Base-by-base conservation (phyloP, 176 grass and related monocot genomes). In the Melocanna baccifera region DNA sequence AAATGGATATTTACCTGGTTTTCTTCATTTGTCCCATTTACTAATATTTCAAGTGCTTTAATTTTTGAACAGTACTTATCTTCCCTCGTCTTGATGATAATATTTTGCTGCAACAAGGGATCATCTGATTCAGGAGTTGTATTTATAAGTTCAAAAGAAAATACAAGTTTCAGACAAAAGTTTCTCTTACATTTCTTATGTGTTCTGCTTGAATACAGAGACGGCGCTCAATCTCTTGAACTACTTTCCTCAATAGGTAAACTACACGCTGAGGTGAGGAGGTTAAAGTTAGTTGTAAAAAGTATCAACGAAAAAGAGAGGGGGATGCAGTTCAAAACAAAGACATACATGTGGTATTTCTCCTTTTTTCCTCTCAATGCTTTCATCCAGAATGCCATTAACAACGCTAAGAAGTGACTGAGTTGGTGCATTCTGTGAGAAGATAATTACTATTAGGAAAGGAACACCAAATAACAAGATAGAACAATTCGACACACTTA, bases 341-440 rank as follows among this genome's bases (percentile, higher is more conserved):
- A 72, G 55, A 85, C 91, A 76, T 93, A 95, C 96, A 84, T 98
- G 96, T 26, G 96, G 89, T 81, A 92, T 95, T 87, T 98, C 96
- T 83, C 96, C 96, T 76, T 98, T 98, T 90, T 91, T 98, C 77
- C 93, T 95, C 62, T 95, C 96, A 78, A 98, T 95, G 69, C 96
- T 98, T 92, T 98, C 96, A 64, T 98, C 93, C 72, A 98, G 79
- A 85, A 98, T 98, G 70, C 96, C 89, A 88, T 94, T 99, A 64
- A 94, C 80, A 69, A 96, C 93, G 29, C 78, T 96, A 41, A 99
- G 88, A 86, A 99, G 93, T 59, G 96, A 94, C 70, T 92, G 91
- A 67, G 96, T 99, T 11, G 96, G 76, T 65, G 93, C 93, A 92
- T 89, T 96, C 96, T 99, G 81, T 63, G 68, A 87, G 41, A 83